phyloP scores from a whole-genome alignment of 805 yeast genomes.

The Aciculoconidium aculeatum region DNA sequence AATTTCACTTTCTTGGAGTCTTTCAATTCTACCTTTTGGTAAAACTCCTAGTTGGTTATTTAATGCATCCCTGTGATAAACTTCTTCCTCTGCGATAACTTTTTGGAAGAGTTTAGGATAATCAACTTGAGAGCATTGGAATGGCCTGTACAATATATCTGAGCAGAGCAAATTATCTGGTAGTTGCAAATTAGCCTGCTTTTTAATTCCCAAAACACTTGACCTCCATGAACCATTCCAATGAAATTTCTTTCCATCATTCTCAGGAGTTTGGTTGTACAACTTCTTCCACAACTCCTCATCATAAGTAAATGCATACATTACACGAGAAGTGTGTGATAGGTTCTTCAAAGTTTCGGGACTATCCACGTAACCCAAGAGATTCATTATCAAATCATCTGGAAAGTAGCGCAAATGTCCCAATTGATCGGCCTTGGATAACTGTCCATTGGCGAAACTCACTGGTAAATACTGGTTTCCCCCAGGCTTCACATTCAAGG shows the following conservation, averaged over 20 bases:
- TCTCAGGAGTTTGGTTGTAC: slow-evolving; percentile 22
- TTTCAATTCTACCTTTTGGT: slow-evolving; percentile 43
- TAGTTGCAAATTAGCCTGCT: slow-evolving; percentile 44
- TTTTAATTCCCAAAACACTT: slow-evolving; percentile 38
- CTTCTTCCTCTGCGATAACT: slow-evolving; percentile 43
- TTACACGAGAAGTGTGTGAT: slow-evolving; percentile 55
- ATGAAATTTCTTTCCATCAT: slow-evolving; percentile 8
- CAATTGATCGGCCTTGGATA: slow-evolving; percentile 29
- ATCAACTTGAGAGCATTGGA: slow-evolving; percentile 69
- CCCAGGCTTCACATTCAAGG: slow-evolving; percentile 68
- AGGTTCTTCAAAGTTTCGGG: slow-evolving; percentile 45
- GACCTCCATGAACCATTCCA: slow-evolving; percentile 86
- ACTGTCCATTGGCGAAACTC: slow-evolving; percentile 9
- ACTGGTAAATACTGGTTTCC: slow-evolving; percentile 53
- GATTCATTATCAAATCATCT: slow-evolving; percentile 58
- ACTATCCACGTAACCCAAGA: slow-evolving; percentile 45
- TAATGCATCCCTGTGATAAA: slow-evolving; percentile 19
- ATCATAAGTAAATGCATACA: slow-evolving; percentile 67
- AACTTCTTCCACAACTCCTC: slow-evolving; percentile 79
- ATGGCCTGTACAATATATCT: slow-evolving; percentile 77
- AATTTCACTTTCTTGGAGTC: slow-evolving; percentile 43
- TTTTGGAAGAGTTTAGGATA: slow-evolving; percentile 45
- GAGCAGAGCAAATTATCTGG: slow-evolving; percentile 55
- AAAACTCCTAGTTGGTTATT: slow-evolving; percentile 9
- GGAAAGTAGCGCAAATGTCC: slow-evolving; percentile 50